Base-by-base conservation (phyloP, 2,329 filamentous ascomycete species). In the Cryphonectria parasitica region DNA sequence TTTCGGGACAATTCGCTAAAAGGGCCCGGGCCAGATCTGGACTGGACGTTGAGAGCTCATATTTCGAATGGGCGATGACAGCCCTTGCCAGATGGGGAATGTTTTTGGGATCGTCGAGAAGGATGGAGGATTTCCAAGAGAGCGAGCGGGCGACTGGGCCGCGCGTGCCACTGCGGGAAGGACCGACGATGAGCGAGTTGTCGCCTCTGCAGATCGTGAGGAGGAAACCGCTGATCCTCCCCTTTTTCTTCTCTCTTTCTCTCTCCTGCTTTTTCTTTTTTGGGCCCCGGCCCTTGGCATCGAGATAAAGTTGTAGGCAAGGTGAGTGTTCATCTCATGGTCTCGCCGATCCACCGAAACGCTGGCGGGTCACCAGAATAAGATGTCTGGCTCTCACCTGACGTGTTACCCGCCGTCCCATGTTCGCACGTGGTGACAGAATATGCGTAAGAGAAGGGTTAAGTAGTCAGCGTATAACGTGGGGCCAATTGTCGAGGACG, bases 291-390 rank as follows among this genome's bases (percentile, higher is more conserved):
- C 39, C n/a, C 69, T 70, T 70, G 69, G 69, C 69, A 64, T 64
- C 34, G 49, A 56, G 64, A 70, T 70, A 63, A 70, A 25, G 45
- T 70, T 70, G 54, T 31, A 17, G 13, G 28, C 28, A 25, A 19
- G 13, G 15, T 31, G 54, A 19, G 58, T 39, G 34, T 61, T 39
- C 58, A 39, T 61, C 58, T 25, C 58, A 39, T 39, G 28, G 31
- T 15, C 56, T 61, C 34, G 58, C 22, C 19, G 58, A 36, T 36
- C 31, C 31, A 36, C 34, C 34, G 58, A 39, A 22, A 61, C 31
- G 19, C 58, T 61, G 58, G 58, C 58, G 66, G 36, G 56, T 67
- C 69, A 58, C 69, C 39, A 8, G 36, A 60, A 64, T 69, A 71
- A 69, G 66, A 63, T 60, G 41, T 17, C 13, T 54, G 43, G 62